Evolutionary conservation across 1,284 basidiomycete species (phyloP).

Genomic region (Wolfiporia cocos): DNA sequence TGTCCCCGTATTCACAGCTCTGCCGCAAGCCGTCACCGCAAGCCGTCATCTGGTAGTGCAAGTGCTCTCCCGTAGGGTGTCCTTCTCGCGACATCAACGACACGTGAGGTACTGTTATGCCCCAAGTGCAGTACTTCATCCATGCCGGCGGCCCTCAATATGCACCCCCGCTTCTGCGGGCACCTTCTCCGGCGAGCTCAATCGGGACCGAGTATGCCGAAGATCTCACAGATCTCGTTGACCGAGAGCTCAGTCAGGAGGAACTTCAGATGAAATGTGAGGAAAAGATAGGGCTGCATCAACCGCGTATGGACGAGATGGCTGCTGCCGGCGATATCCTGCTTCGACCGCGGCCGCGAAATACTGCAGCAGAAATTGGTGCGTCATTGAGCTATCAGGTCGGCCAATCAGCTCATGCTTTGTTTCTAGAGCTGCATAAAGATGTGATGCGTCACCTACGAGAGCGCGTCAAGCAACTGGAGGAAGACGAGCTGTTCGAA

Average conservation of each 20-base stretch:
- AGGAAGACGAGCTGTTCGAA: constrained; percentile 63
- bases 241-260: constrained; percentile 43
- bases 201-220: constrained; percentile 59
- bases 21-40: too few species aligned
- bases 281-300: constrained; percentile 36
- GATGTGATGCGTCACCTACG: constrained; percentile 47
- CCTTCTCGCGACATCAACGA: too few species aligned
- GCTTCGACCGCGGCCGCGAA: constrained; percentile 17
- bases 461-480: constrained; percentile 43
- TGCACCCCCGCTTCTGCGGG: constrained; percentile 57
- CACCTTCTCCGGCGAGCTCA: constrained; percentile 66
- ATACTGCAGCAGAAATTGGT: constrained; percentile 36
- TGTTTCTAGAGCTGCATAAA: constrained; percentile 32
- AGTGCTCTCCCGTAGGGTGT: too few species aligned
- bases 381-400: constrained; percentile 15
- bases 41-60: too few species aligned
- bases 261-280: constrained; percentile 50
- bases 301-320: constrained; percentile 39
- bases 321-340: constrained; percentile 30
- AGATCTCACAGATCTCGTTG: constrained; percentile 54
- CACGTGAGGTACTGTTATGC: constrained; percentile 6
- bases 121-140: constrained; percentile 23
- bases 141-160: constrained; percentile 38
- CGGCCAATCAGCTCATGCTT: neutral
- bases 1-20: too few species aligned